phyloP scores from a whole-genome alignment of 352 stramenopile genomes.

The Elongisporangium senticosum region DNA sequence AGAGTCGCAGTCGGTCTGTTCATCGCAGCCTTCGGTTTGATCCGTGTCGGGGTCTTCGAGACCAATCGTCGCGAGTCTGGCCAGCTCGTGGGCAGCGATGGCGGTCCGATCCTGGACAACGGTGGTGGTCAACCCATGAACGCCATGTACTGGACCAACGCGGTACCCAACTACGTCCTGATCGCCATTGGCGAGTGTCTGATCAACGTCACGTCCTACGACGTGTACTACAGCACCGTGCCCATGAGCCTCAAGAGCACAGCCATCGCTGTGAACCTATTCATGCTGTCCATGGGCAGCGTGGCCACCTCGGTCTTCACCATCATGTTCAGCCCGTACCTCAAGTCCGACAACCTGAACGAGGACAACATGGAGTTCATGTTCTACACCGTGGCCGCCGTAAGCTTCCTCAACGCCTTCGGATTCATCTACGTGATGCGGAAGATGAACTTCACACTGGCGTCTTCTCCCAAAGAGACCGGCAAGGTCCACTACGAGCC shows the following conservation, averaged over 20 bases:
- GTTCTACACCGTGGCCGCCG: constrained; percentile 44
- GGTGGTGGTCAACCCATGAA: constrained; percentile 46
- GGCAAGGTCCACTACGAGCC: too few species aligned
- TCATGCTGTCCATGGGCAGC: constrained; percentile 52
- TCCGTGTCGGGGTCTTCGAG: constrained; percentile 34
- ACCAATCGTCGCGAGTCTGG: constrained; percentile 32
- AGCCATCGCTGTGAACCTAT: constrained; percentile 46
- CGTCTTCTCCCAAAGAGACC: constrained; percentile 1
- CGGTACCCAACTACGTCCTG: constrained; percentile 54
- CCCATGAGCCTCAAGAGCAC: constrained; percentile 44
- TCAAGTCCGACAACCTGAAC: constrained; percentile 49
- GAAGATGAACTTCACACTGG: constrained; percentile 57
- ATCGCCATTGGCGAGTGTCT: constrained; percentile 48
- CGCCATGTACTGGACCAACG: constrained; percentile 42
- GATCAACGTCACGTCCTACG: constrained; percentile 58
- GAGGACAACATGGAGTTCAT: constrained; percentile 64
- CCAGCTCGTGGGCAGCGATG: constrained; percentile 18
- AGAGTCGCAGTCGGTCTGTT: constrained; percentile 19
- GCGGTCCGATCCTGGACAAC: constrained; percentile 23
- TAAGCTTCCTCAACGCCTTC: constrained; percentile 49
- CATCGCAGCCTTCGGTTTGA: constrained; percentile 22
- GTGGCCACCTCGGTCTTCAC: constrained; percentile 56
- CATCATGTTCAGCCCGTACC: constrained; percentile 54
- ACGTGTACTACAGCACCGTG: constrained; percentile 54
- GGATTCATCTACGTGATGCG: constrained; percentile 42